These are phyloP conservation scores for Cercospora sesami DNA, from an alignment of 2,329 filamentous ascomycete genomes.

Conservation along the genomic window DNA sequence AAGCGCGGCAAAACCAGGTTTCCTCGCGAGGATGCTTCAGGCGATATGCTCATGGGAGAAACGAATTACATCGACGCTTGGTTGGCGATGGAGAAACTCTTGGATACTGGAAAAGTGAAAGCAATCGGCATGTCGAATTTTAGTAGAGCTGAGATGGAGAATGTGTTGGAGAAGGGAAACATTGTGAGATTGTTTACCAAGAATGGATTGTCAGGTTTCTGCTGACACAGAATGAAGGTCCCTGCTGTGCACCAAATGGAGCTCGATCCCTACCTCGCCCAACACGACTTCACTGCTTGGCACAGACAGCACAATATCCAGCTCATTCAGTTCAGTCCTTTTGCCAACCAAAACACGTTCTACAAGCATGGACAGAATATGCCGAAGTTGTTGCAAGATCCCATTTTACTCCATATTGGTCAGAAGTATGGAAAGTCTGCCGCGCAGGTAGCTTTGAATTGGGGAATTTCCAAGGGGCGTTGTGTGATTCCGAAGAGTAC, in stretches of 20 bases:
- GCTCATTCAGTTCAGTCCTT: not conserved
- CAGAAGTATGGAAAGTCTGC: not conserved
- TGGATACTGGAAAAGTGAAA: not conserved
- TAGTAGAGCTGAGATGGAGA: not conserved
- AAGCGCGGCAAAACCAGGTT: not conserved
- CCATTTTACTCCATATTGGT: not conserved
- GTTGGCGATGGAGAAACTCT: not conserved
- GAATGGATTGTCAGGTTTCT: not conserved
- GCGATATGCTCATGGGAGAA: not conserved
- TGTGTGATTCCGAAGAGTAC: not conserved
- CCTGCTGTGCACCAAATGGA: not conserved
- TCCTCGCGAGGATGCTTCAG: not conserved
- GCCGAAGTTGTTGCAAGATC: not conserved
- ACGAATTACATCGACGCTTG: not conserved
- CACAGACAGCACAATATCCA: not conserved
- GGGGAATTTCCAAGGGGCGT: not conserved
- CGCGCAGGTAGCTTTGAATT: not conserved
- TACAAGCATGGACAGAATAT: not conserved
- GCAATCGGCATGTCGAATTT: not conserved
- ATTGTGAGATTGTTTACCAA: not conserved
- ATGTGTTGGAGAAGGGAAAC: not conserved
- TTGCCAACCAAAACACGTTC: not conserved
- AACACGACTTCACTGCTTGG: not conserved
- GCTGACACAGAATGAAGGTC: not conserved
- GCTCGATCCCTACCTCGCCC: not conserved